phyloP scores from a whole-genome alignment of 371 early-diverging fungal species.

The Mucor mucedo region DNA sequence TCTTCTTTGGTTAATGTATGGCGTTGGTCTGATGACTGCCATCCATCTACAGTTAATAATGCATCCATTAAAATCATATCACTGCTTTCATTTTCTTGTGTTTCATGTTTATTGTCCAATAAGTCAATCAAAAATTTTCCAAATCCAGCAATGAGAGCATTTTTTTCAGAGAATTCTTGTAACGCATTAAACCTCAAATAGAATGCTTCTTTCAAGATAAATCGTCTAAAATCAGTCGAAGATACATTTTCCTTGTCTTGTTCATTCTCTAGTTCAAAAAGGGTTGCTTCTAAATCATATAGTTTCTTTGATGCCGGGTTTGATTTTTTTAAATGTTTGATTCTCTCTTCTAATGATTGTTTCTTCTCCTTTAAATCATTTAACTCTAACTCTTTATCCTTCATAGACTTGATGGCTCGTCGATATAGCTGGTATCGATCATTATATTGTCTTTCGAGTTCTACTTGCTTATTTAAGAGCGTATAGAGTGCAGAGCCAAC shows the following conservation, averaged over 20 bases:
- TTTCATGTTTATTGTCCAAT: slow-evolving; percentile 21
- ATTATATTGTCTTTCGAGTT: slow-evolving; percentile 38
- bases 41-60: slow-evolving; percentile 22
- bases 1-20: slow-evolving; percentile 9
- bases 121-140: slow-evolving; percentile 42
- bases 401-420: slow-evolving; percentile 37
- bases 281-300: slow-evolving; percentile 34
- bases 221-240: slow-evolving; percentile 32
- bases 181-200: slow-evolving; percentile 44
- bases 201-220: slow-evolving; percentile 40
- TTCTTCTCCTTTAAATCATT: slow-evolving; percentile 29
- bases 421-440: slow-evolving; percentile 32
- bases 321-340: slow-evolving; percentile 28
- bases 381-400: slow-evolving; percentile 30
- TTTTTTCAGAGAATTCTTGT: slow-evolving; percentile 41
- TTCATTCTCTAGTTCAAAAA: neutral
- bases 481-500: slow-evolving; percentile 34
- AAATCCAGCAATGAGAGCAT: slow-evolving; percentile 36
- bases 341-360: slow-evolving; percentile 24
- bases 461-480: slow-evolving; percentile 40
- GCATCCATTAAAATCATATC: slow-evolving; percentile 24
- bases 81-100: slow-evolving; percentile 8
- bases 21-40: slow-evolving; percentile 15
- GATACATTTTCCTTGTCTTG: slow-evolving; percentile 24
- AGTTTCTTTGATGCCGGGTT: slow-evolving; percentile 25